A percentile compares a stretch with the other conserved stretches of the same genome.
Evolutionary conservation across 139 green algal genomes (phyloP).

Genomic region (Chlorella ohadii): DNA sequence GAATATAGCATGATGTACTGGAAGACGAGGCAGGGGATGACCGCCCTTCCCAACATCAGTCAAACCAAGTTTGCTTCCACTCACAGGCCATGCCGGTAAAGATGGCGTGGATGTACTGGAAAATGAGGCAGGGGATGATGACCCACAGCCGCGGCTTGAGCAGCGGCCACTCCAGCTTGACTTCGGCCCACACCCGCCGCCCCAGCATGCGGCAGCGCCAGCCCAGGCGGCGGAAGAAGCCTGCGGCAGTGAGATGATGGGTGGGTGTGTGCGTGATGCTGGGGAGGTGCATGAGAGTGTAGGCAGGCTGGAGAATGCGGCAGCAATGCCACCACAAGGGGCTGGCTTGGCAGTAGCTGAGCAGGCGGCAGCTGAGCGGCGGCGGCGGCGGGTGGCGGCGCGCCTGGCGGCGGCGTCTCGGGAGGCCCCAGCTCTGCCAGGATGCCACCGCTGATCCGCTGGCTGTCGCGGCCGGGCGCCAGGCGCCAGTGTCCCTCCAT

Average conservation of each 20-base stretch:
- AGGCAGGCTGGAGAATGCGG: too few relatives aligned
- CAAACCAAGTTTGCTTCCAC: too few relatives aligned
- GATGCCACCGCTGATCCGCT: not conserved
- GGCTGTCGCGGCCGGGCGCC: not conserved
- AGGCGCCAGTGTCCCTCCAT: too few relatives aligned
- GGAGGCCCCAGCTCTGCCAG: not conserved
- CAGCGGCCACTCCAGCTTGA: conserved; percentile 8
- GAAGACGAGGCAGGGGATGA: too few relatives aligned
- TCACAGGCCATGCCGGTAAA: conserved; percentile 57
- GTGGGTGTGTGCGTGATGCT: too few relatives aligned
- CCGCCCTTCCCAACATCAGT: too few relatives aligned
- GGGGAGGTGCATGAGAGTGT: too few relatives aligned
- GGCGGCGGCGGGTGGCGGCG: not conserved
- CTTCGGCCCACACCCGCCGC: not conserved
- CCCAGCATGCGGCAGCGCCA: conserved; percentile 4
- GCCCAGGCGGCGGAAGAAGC: not conserved
- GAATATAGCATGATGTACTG: too few relatives aligned
- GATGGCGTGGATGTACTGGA: conserved; percentile 90
- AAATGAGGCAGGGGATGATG: conserved; percentile 42
- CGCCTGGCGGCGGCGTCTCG: not conserved
- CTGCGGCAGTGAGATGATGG: not conserved
- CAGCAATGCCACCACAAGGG: too few relatives aligned
- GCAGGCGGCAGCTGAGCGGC: not conserved
- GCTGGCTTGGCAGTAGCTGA: not conserved
- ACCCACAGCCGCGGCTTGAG: conserved; percentile 7